Evolutionary conservation across 805 yeast species (phyloP).

Genomic region (Pichia scutulata): DNA sequence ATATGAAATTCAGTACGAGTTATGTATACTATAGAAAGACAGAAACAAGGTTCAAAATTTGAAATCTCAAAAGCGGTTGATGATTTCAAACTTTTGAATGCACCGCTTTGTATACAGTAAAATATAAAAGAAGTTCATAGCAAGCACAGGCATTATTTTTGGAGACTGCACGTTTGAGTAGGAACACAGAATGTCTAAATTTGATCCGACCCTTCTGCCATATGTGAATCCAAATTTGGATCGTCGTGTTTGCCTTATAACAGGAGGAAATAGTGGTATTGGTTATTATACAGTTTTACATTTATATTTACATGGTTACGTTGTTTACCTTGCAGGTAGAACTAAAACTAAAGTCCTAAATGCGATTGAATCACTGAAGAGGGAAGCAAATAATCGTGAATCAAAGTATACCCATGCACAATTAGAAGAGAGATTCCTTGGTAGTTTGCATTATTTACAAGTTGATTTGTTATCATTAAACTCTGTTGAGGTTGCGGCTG

Average conservation of each 20-base stretch:
- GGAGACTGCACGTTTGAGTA: too few relatives aligned
- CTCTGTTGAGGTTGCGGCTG: conserved; percentile 43
- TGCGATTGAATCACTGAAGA: conserved; percentile 47
- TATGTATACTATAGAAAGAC: neutral
- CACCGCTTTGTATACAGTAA: too few relatives aligned
- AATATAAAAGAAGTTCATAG: too few relatives aligned
- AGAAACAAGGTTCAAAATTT: too few relatives aligned
- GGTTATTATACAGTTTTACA: conserved; percentile 75
- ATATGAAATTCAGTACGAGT: too few relatives aligned
- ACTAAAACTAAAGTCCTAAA: conserved; percentile 45
- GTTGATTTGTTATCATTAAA: conserved; percentile 46
- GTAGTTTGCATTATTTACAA: conserved; percentile 45
- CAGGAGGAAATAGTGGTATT: conserved; percentile 78
- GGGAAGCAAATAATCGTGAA: conserved; percentile 40
- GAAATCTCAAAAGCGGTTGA: neutral
- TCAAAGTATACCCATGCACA: conserved; percentile 15
- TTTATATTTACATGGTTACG: conserved; percentile 70
- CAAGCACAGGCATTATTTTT: too few relatives aligned
- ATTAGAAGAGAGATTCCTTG: conserved; percentile 29
- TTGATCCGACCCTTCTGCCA: conserved; percentile 47
- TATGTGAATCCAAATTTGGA: conserved; percentile 48
- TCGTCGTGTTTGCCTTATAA: conserved; percentile 60
- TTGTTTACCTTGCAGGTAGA: conserved; percentile 70
- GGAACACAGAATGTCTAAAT: conserved; percentile 6
- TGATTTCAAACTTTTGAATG: too few relatives aligned